phyloP scores from a whole-genome alignment of 306 rosid genomes.

The Alnus glutinosa region DNA sequence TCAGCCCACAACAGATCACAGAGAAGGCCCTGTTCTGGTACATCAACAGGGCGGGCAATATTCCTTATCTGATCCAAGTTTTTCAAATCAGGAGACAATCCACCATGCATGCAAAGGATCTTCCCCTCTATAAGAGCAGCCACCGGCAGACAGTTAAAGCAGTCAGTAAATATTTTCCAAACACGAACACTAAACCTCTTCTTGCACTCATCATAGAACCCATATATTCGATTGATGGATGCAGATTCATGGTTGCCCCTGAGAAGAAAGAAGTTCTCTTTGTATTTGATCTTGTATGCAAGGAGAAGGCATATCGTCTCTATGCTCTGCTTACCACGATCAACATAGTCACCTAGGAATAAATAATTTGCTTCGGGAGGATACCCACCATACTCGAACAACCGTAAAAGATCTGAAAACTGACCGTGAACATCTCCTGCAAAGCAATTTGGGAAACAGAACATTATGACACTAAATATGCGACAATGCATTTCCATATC shows the following conservation, averaged over 20 bases:
- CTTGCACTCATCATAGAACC: constrained; percentile 87
- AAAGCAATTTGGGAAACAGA: constrained; percentile 25
- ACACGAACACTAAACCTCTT: constrained; percentile 78
- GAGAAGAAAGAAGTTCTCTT: constrained; percentile 84
- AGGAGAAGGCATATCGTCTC: constrained; percentile 84
- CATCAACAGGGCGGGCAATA: constrained; percentile 82
- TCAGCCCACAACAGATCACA: constrained; percentile 90
- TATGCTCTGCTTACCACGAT: constrained; percentile 85
- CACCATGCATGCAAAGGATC: constrained; percentile 92
- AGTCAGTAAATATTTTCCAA: constrained; percentile 82
- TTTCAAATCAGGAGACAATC: constrained; percentile 73
- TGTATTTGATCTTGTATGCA: constrained; percentile 80
- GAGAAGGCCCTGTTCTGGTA: constrained; percentile 84
- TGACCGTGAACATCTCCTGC: constrained; percentile 88
- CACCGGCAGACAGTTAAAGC: constrained; percentile 77
- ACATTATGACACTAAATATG: not conserved
- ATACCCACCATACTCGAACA: constrained; percentile 82
- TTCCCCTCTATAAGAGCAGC: constrained; percentile 85
- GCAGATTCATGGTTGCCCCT: constrained; percentile 92
- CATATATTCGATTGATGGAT: constrained; percentile 82
- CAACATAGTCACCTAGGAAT: constrained; percentile 86
- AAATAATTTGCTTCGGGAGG: constrained; percentile 86
- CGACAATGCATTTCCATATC: not conserved
- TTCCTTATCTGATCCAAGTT: constrained; percentile 70
- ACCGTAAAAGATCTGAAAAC: constrained; percentile 71